phyloP scores from a whole-genome alignment of 1,284 basidiomycete genomes.

The Ustilago shanxiensis region DNA sequence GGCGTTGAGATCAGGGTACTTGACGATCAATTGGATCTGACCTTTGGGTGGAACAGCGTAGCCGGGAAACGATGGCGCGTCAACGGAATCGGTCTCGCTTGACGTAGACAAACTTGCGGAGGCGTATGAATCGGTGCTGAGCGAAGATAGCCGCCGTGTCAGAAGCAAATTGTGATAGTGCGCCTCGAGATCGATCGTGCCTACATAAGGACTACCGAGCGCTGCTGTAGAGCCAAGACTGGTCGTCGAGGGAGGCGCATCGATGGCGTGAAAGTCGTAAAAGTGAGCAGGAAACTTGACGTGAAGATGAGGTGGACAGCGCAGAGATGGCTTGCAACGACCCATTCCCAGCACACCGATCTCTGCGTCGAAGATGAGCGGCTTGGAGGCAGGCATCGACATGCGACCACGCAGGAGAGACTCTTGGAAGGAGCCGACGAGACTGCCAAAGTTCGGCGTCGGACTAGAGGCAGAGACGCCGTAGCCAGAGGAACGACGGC shows the following conservation, averaged over 20 bases:
- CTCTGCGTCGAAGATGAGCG: constrained; percentile 68
- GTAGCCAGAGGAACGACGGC: constrained; percentile 38
- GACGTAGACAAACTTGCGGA: background rate
- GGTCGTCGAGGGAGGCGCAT: constrained; percentile 11
- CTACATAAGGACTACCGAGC: constrained; percentile 69
- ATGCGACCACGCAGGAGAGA: constrained; percentile 70
- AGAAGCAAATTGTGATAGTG: constrained; percentile 57
- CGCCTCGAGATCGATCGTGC: constrained; percentile 69
- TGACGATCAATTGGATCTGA: constrained; percentile 74
- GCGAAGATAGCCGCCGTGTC: constrained; percentile 1
- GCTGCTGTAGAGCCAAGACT: constrained; percentile 28
- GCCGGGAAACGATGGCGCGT: constrained; percentile 71
- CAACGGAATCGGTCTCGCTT: background rate
- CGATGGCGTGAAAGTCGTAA: constrained; percentile 57
- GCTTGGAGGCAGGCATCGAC: constrained; percentile 64
- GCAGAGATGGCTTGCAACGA: constrained; percentile 48
- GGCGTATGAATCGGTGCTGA: constrained; percentile 1
- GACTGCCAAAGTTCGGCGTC: constrained; percentile 51
- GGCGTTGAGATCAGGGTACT: constrained; percentile 70
- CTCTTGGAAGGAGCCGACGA: constrained; percentile 71
- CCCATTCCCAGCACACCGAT: constrained; percentile 69
- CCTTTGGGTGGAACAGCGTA: constrained; percentile 73
- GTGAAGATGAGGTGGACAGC: constrained; percentile 69
- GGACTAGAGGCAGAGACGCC: constrained; percentile 31
- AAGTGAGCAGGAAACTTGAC: constrained; percentile 69